phyloP scores from a whole-genome alignment of 164 flowering plant species.

The Buxus sempervirens region DNA sequence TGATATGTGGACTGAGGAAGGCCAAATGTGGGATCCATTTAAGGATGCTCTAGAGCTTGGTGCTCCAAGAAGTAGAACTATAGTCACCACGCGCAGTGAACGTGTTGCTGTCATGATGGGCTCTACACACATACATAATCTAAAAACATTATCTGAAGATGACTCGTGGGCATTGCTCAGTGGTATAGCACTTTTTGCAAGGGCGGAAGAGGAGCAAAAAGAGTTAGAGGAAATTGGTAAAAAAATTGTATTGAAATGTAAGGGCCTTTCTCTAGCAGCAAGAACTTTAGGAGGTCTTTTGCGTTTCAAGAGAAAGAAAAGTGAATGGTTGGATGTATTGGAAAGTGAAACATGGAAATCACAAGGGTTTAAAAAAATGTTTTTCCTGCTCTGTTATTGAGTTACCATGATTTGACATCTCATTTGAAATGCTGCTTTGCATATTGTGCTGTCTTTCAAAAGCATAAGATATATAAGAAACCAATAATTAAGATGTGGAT shows the following conservation, averaged over 20 bases:
- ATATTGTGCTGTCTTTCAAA: conserved; percentile 23
- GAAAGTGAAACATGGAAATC: conserved; percentile 17
- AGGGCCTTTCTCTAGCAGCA: conserved; percentile 20
- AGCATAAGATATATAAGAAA: conserved; percentile 2
- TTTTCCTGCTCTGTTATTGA: neutral
- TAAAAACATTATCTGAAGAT: too few species aligned
- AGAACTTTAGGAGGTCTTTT: conserved; percentile 18
- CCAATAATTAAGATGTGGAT: conserved; percentile 16
- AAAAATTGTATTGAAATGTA: conserved; percentile 17
- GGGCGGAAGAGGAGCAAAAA: neutral
- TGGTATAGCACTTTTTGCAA: conserved; percentile 14
- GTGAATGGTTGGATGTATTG: conserved; percentile 19
- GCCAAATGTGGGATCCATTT: conserved; percentile 14
- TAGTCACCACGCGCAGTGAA: conserved; percentile 20
- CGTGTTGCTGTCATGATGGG: conserved; percentile 13
- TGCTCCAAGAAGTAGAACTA: conserved; percentile 11
- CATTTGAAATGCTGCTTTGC: conserved; percentile 14
- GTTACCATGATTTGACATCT: conserved; percentile 16
- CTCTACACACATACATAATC: too few species aligned
- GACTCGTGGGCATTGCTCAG: too few species aligned
- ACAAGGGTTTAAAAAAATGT: neutral
- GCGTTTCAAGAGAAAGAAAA: conserved; percentile 5
- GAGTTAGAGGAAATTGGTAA: too few species aligned
- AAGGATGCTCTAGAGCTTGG: conserved; percentile 3
- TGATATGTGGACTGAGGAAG: conserved; percentile 22